Base-by-base conservation (phyloP, 805 yeast species). In the Cyberlindnera sargentensis region DNA sequence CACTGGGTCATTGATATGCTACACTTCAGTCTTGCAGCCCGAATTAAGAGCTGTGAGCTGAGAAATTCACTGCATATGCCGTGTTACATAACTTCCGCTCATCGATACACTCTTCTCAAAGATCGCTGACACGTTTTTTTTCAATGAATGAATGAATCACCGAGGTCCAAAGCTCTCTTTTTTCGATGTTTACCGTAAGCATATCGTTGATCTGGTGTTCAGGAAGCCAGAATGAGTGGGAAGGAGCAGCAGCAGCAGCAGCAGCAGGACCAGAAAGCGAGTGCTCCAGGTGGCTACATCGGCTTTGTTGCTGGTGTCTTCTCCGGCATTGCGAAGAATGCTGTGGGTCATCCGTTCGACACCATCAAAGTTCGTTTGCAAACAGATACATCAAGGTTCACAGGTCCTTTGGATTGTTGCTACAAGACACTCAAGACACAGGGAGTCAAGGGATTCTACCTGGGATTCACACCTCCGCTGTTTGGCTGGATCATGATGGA, bases 401-500 rank as follows among this genome's bases (percentile, higher is more conserved):
- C 69, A 42, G 95, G 95, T 3, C 93, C 95, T 0, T 56, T 84
- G 54, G 95, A 89, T 58, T 86, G 95, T 62, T 80, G 85, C 4
- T 52, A 70, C 54, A 79, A 84, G 57, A 89, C 96, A 0, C 57
- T 84, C 26, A 68, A 67, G 48, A 76, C 80, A 27, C 96, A 89
- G 60, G 96, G 96, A 4, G 49, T 82, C 5, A 64, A 72, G 31
- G 97, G 95, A 1, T 76, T 89, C 43, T 89, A 87, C 60, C 79
- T 88, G 52, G 97, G 97, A 0, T 87, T 89, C 51, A 86, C 95
- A 0, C 96, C 97, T 4, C 96, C 96, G 1, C 70, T 89, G 50
- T 78, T 86, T 23, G 97, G 96, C 1, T 89, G 96, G 96, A 87
- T 89, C 52, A 63, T 84, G 48, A 89, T 89, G 96, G 97, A 89